Base-by-base conservation (phyloP, 257 asterid species). In the Solanum sitiens region DNA sequence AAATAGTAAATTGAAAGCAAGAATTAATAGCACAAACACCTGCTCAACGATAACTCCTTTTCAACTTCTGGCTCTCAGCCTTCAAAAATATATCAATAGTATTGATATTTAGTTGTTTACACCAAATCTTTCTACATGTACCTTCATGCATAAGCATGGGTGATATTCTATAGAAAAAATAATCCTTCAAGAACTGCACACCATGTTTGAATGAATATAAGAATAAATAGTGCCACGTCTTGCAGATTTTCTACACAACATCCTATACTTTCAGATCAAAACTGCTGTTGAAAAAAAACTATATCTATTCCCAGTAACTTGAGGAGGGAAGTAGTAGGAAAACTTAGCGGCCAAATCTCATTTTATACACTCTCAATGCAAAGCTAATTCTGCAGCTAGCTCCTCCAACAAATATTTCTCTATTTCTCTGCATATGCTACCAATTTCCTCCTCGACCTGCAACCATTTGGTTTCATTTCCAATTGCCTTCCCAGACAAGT, bases 331-430 rank as follows among this genome's bases (percentile, higher is more conserved):
- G 35, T 30, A 80, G 27, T 18, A 30, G 68, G 30, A 80, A 79
- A 80, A 80, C 70, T 18, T 47, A 47, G 44, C 1, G 44, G 68
- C 2, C 27, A 50, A 80, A 30, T 80, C 44, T 40, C 42, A 47
- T 15, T 80, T 80, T 30, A 80, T 47, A 80, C 3, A 10, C 42
- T 80, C 30, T 86, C 33, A 86, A 70, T 30, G 83, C 27, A 44
- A 45, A 90, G 85, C 89, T 12, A 93, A 89, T 92, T 95, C 98
- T 88, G 84, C 83, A 10, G 83, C 93, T 89, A 95, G 86, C 83
- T 95, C 98, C 79, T 93, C 94, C 39, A 93, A 93, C 90, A 95
- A 89, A 86, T 83, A 83, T 9, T 88, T 44, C 90, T 90, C 98
- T 83, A 96, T 86, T 59, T 96, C 99, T 89, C 74, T 87, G 89